A percentile compares a stretch with the other conserved stretches of the same genome.
phyloP scores from a whole-genome alignment of 306 rosid genomes.

The Alnus rubra region DNA sequence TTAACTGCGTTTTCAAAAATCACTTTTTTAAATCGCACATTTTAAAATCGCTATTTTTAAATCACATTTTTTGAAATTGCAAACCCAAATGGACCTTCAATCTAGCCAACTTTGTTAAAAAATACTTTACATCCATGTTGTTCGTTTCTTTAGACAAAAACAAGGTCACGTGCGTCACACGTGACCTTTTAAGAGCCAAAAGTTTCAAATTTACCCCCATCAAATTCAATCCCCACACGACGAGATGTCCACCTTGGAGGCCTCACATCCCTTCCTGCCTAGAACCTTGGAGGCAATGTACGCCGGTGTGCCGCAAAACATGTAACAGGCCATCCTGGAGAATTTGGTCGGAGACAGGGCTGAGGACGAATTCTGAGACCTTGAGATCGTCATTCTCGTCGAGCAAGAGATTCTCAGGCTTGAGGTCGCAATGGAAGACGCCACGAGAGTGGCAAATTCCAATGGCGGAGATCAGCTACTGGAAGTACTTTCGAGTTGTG shows the following conservation, averaged over 20 bases:
- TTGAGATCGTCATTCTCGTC: constrained; percentile 78
- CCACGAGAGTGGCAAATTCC: constrained; percentile 89
- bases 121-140: too few species aligned
- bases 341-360: constrained; percentile 88
- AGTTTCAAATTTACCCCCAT: too few species aligned
- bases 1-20: too few species aligned
- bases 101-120: too few species aligned
- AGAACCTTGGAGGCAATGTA: constrained; percentile 93
- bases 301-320: constrained; percentile 95
- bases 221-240: constrained; percentile 57
- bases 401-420: constrained; percentile 78
- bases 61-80: too few species aligned
- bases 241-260: constrained; percentile 87
- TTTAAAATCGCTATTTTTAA: too few species aligned
- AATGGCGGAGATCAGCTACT: constrained; percentile 82
- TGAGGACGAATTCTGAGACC: constrained; percentile 84
- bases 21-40: too few species aligned
- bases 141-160: too few species aligned
- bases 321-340: constrained; percentile 85
- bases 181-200: too few species aligned
- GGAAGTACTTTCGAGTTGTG: constrained; percentile 73
- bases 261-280: constrained; percentile 79
- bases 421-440: constrained; percentile 81
- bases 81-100: too few species aligned
- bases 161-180: too few species aligned